These are phyloP conservation scores for Hypoxylon intermedium DNA, from an alignment of 495 filamentous ascomycete genomes.

Conservation along the genomic window DNA sequence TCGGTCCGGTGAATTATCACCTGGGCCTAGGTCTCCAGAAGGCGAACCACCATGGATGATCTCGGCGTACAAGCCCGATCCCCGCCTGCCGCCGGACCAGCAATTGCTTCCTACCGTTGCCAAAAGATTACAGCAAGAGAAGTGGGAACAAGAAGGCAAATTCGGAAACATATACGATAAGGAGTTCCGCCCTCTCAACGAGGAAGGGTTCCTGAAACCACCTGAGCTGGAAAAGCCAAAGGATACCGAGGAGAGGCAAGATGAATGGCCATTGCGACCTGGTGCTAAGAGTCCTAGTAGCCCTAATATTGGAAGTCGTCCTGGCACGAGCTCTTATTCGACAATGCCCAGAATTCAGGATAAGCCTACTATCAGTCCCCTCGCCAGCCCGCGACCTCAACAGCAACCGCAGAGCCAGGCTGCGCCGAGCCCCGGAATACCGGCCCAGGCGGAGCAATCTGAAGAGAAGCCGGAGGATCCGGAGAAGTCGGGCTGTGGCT, in stretches of 20 bases:
- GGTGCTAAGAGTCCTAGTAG: slow-evolving; percentile 52
- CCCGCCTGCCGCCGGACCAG: slow-evolving; percentile 90
- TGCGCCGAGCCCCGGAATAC: slow-evolving; percentile 39
- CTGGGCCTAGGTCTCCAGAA: slow-evolving; percentile 65
- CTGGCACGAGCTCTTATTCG: slow-evolving; percentile 60
- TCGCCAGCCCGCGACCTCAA: slow-evolving; percentile 47
- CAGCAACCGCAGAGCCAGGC: slow-evolving; percentile 36
- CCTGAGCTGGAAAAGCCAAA: slow-evolving; percentile 52
- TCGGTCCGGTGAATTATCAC: slow-evolving; percentile 58
- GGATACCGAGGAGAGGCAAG: slow-evolving; percentile 44
- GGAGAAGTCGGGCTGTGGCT: slow-evolving; percentile 59
- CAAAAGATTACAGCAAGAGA: slow-evolving; percentile 88
- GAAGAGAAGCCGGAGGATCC: slow-evolving; percentile 37
- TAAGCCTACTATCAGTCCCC: slow-evolving; percentile 46
- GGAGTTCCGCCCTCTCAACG: slow-evolving; percentile 79
- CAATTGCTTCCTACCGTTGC: slow-evolving; percentile 95
- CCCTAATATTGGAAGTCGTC: slow-evolving; percentile 44
- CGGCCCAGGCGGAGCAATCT: slow-evolving; percentile 45
- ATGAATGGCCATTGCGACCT: slow-evolving; percentile 55
- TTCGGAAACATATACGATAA: slow-evolving; percentile 81
- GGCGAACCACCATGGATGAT: slow-evolving; percentile 96
- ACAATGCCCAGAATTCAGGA: slow-evolving; percentile 64
- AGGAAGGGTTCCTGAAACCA: slow-evolving; percentile 57
- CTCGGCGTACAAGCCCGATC: slow-evolving; percentile 94
- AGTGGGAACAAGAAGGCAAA: slow-evolving; percentile 90